Evolutionary conservation across 176 grass and related monocot genomes (phyloP).

Genomic region (Alopecurus myosuroides): DNA sequence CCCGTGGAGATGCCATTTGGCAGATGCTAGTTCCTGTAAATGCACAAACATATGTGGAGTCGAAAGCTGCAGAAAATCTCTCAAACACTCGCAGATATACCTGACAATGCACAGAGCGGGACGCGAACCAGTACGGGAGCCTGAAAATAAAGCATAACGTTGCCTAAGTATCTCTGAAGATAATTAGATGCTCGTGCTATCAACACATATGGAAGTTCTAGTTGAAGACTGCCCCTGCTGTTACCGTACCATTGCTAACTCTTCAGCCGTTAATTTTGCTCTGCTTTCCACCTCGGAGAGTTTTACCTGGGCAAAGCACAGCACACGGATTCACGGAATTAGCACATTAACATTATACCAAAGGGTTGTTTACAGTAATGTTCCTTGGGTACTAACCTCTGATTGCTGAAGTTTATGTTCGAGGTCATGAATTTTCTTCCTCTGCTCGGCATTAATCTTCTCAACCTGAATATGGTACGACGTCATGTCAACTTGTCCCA

Average conservation of each 20-base stretch:
- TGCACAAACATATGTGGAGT: background rate
- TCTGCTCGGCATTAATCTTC: slow-evolving; percentile 18
- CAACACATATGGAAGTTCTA: background rate
- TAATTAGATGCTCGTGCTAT: background rate
- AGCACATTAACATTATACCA: background rate
- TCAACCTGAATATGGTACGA: slow-evolving; percentile 6
- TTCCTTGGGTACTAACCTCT: background rate
- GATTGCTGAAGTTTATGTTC: slow-evolving; percentile 5
- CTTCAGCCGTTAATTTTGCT: slow-evolving; percentile 20
- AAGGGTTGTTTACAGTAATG: background rate
- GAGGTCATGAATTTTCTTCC: slow-evolving; percentile 29
- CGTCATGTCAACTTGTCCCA: background rate
- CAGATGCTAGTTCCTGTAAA: slow-evolving; percentile 25
- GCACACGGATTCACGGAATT: background rate
- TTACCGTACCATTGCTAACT: slow-evolving; percentile 32
- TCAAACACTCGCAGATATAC: slow-evolving; percentile 15
- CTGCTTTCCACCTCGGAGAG: slow-evolving; percentile 12
- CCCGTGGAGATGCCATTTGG: slow-evolving; percentile 31
- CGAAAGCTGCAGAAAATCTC: background rate
- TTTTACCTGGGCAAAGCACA: slow-evolving; percentile 30
- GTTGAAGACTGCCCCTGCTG: background rate
- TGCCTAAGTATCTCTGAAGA: background rate
- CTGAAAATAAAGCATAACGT: slow-evolving; percentile 15
- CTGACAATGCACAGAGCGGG: slow-evolving; percentile 18
- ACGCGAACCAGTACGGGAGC: slow-evolving; percentile 46